phyloP scores from a whole-genome alignment of 164 flowering plant genomes.

The Vitis riparia region DNA sequence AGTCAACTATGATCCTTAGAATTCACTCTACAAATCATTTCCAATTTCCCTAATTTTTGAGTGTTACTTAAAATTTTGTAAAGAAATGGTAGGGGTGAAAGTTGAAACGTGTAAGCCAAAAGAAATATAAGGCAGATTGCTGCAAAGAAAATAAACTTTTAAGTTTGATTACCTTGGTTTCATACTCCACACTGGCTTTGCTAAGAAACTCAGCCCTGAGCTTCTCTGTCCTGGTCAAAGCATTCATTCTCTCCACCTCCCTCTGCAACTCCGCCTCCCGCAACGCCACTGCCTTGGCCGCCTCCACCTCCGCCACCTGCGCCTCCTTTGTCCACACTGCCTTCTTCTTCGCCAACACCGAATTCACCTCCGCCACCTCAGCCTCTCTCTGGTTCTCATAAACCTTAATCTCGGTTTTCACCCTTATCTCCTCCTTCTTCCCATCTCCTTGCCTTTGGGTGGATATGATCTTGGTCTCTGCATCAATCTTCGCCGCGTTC shows the following conservation, averaged over 20 bases:
- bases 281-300: slow-evolving; percentile 37
- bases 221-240: slow-evolving; percentile 32
- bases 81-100: no score
- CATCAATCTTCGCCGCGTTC: slow-evolving; percentile 41
- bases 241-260: slow-evolving; percentile 44
- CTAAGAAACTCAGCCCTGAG: slow-evolving; percentile 41
- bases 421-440: slow-evolving; percentile 37
- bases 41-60: no score
- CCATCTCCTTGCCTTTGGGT: slow-evolving; percentile 40
- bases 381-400: slow-evolving; percentile 41
- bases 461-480: slow-evolving; percentile 31
- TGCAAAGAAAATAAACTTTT: neutral
- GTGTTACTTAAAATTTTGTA: no score
- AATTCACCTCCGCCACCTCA: slow-evolving; percentile 22
- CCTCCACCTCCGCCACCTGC: slow-evolving; percentile 40
- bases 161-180: slow-evolving; percentile 30
- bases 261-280: slow-evolving; percentile 45
- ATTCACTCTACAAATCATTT: no score
- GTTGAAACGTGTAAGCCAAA: no score
- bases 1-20: no score
- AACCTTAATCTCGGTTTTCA: slow-evolving; percentile 33
- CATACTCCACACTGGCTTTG: slow-evolving; percentile 47
- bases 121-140: no score
- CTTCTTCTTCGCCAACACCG: neutral
- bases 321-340: slow-evolving; percentile 35